These are phyloP conservation scores for Aureobasidium musti DNA, from an alignment of 2,329 filamentous ascomycete genomes.

Conservation along the genomic window DNA sequence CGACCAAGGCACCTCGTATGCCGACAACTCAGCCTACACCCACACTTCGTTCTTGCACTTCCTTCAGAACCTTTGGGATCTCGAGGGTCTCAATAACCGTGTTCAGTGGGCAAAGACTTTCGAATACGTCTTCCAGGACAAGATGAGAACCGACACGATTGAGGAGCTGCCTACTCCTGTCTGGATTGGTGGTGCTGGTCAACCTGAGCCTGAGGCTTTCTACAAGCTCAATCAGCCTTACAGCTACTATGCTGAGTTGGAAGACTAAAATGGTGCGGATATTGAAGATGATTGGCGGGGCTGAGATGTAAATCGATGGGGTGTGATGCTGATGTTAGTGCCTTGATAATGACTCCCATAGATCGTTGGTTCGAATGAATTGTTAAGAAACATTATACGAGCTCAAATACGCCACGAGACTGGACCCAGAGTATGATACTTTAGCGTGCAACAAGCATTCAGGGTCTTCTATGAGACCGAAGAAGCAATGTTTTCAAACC, in stretches of 20 bases:
- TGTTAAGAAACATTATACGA: too few species aligned
- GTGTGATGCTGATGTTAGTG: too few species aligned
- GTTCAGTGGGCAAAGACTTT: constrained; percentile 50
- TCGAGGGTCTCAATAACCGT: constrained; percentile 46
- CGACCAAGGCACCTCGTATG: constrained; percentile 44
- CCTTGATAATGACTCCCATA: too few species aligned
- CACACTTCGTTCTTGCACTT: constrained; percentile 47
- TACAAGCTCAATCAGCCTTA: constrained; percentile 30
- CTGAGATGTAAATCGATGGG: too few species aligned
- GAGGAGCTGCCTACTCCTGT: constrained; percentile 40
- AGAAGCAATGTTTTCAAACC: too few species aligned
- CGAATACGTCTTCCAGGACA: constrained; percentile 43
- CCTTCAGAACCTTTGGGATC: constrained; percentile 45
- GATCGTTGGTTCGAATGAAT: too few species aligned
- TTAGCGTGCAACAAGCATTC: too few species aligned
- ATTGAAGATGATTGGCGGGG: too few species aligned
- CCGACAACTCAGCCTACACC: constrained; percentile 44
- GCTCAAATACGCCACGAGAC: too few species aligned
- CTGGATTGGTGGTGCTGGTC: constrained; percentile 42
- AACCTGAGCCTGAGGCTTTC: constrained; percentile 42
- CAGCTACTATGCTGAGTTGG: constrained; percentile 18
- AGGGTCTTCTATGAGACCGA: too few species aligned
- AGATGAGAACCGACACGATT: constrained; percentile 35
- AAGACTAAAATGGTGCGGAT: neutral
- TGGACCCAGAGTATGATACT: too few species aligned